Evolutionary conservation across 768 basidiomycete species (phyloP), one percentile per base, ranked within the genome.

Genomic region (Crepidotus variabilis): DNA sequence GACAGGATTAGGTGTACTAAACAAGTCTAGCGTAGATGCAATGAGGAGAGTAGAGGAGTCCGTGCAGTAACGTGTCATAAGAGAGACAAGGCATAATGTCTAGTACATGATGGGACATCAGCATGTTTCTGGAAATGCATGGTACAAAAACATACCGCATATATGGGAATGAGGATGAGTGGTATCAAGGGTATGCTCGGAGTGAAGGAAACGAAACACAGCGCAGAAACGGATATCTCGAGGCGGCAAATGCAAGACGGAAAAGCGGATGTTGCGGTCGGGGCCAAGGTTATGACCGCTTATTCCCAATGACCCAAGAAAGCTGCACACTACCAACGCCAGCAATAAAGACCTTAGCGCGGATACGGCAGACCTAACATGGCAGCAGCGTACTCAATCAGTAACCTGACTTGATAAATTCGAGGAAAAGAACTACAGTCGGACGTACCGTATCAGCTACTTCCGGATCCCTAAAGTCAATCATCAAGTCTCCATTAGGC

Each of bases 241-340:
- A 50, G 20, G 39, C 2, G 18, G 28, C 47, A 34, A n/a, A 51
- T 46, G 11, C 28, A 56, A 21, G 47, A 33, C 20, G 49, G 47
- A 52, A 50, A 54, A 46, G 34, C 51, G 21, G 33, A 45, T 23
- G 47, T 9, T 32, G 35, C 45, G 22, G 46, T 24, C 23, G 14
- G 35, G 48, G 34, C 16, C n/a, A 47, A 43, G 14, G 22, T 52
- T 6, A 43, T 64, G 54, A 71, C 64, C 72, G 73, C 57, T 76
- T 80, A 62, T 75, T 78, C 56, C 87, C 86, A 10, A 81, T 75
- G 56, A 73, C 80, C 88, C 89, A 91, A 34, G 90, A 91, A 54
- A 92, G 73, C 61, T 84, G 78, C 32, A 91, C 89, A 67, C 88
- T 90, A 58, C 90, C 90, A 8, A 87, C 89, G 48, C 87, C 86